Evolutionary conservation across 345 rosid species (phyloP).

Genomic region (Carallia brachiata): DNA sequence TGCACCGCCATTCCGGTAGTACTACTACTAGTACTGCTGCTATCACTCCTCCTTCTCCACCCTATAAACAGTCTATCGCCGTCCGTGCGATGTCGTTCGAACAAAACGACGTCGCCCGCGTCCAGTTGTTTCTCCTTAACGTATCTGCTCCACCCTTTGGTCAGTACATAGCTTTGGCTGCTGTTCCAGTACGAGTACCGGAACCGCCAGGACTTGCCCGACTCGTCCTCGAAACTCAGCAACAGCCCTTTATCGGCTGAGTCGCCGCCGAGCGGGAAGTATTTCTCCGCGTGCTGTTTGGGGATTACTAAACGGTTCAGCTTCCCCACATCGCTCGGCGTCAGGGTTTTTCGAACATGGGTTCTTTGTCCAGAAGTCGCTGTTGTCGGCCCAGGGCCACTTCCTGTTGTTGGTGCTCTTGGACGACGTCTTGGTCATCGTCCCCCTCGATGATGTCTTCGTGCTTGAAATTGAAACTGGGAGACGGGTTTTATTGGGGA

Average conservation of each 20-base stretch:
- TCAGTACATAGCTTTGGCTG: conserved; percentile 85
- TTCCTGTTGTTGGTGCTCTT: background rate
- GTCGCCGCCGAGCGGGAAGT: conserved; percentile 55
- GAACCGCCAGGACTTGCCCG: conserved; percentile 77
- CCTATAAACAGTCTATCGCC: conserved; percentile 62
- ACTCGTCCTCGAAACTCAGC: conserved; percentile 83
- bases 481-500: conserved; percentile 11
- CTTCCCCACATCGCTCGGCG: conserved; percentile 90
- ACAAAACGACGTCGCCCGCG: conserved; percentile 72
- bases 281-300: conserved; percentile 83
- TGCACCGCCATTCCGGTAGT: conserved; percentile 11
- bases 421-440: conserved; percentile 9
- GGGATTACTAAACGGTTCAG: conserved; percentile 89
- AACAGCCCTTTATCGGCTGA: conserved; percentile 45
- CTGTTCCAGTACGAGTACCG: conserved; percentile 89
- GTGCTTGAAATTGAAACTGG: conserved; percentile 28
- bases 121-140: conserved; percentile 83
- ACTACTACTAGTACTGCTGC: background rate
- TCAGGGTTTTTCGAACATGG: conserved; percentile 79
- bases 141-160: conserved; percentile 91
- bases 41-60: conserved; percentile 44
- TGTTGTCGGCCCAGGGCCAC: background rate
- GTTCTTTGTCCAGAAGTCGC: conserved; percentile 8
- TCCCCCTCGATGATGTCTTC: background rate
- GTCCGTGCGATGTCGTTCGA: conserved; percentile 56